phyloP scores from a whole-genome alignment of 148 eudicot genomes.

The Pouteria glomerata region DNA sequence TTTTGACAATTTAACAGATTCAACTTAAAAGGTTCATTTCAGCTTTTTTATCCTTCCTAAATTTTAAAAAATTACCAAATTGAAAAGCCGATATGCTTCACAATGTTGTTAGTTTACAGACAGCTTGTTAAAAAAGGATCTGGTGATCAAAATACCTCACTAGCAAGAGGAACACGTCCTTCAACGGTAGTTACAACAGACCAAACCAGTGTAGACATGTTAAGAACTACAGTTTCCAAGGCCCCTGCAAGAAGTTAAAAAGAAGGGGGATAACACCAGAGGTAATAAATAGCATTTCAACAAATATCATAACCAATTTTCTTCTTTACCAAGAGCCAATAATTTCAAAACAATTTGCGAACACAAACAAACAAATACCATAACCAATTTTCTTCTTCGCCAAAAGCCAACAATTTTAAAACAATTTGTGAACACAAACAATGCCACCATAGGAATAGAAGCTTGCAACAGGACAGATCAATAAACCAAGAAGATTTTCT shows the following conservation, averaged over 20 bases:
- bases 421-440: background rate
- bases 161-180: conserved; percentile 94
- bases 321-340: background rate
- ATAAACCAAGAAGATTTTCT: background rate
- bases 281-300: background rate
- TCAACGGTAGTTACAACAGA: conserved; percentile 87
- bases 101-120: background rate
- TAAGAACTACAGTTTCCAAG: conserved; percentile 84
- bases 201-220: conserved; percentile 94
- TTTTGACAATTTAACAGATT: no score
- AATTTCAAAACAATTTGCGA: no score
- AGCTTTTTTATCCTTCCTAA: background rate
- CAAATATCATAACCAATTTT: background rate
- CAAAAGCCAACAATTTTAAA: no score
- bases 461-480: background rate
- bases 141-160: conserved; percentile 59
- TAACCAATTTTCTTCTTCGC: no score
- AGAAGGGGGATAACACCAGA: background rate
- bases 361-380: no score
- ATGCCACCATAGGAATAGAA: background rate
- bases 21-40: background rate
- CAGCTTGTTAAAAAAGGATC: background rate
- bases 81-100: background rate
- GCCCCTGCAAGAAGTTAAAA: conserved; percentile 60
- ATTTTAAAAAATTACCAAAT: background rate